A percentile compares a stretch with the other conserved stretches of the same genome.
Evolutionary conservation across 306 rosid genomes (phyloP).

Genomic region (Cicer arietinum): DNA sequence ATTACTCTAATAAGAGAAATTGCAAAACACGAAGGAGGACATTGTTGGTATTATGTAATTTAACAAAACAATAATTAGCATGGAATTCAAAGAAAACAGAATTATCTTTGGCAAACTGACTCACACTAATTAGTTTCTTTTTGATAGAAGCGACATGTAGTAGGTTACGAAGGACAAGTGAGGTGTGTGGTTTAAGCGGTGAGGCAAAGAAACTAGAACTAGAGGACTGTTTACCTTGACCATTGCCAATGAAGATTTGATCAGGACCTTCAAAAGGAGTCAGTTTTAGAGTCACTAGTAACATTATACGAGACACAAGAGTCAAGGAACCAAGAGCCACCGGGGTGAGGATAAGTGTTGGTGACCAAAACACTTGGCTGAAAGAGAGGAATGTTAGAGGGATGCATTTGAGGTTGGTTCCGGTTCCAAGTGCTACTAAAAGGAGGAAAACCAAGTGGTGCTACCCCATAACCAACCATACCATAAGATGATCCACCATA

Average conservation of each 20-base stretch:
- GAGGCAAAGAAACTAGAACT: neutral
- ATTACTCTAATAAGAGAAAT: too few species aligned
- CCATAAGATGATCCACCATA: too few species aligned
- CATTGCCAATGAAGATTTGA: neutral
- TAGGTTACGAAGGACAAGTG: neutral
- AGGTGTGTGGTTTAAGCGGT: neutral
- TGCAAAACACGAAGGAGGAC: too few species aligned
- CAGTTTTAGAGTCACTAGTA: neutral
- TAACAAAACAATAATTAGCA: neutral
- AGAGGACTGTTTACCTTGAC: neutral
- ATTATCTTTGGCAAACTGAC: neutral
- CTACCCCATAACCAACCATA: too few species aligned
- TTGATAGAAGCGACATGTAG: neutral
- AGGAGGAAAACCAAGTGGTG: too few species aligned
- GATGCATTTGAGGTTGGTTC: too few species aligned
- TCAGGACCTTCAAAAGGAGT: neutral
- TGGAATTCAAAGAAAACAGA: neutral
- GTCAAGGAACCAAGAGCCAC: neutral
- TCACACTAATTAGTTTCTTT: too few species aligned
- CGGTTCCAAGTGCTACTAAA: too few species aligned
- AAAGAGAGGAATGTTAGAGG: too few species aligned
- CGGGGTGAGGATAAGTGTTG: neutral
- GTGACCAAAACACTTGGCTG: neutral
- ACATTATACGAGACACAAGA: neutral
- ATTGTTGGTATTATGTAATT: neutral